These are phyloP conservation scores for Mrakia blollopis DNA, from an alignment of 768 basidiomycete species.

Conservation along the genomic window DNA sequence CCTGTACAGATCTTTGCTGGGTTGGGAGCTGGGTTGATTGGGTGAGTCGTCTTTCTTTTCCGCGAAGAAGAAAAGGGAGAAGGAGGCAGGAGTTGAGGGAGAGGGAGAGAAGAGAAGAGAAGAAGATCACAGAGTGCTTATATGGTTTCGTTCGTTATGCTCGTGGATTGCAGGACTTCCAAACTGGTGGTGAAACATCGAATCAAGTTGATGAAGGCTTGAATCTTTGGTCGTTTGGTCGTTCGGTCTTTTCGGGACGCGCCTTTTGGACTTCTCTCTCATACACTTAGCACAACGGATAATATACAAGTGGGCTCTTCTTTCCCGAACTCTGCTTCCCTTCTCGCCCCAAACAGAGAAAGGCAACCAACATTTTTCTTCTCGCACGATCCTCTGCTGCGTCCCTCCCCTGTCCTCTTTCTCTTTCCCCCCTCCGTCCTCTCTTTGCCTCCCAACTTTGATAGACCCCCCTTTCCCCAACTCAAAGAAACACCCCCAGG, in stretches of 20 bases:
- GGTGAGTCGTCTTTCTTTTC: not conserved
- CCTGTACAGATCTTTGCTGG: constrained; percentile 16
- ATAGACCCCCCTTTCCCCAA: not conserved
- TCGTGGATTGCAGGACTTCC: not conserved
- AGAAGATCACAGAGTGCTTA: too few species aligned
- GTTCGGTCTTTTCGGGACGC: not conserved
- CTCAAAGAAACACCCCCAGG: not conserved
- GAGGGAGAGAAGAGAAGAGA: not conserved
- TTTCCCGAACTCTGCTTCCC: too few species aligned
- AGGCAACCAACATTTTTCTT: too few species aligned
- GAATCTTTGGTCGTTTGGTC: not conserved
- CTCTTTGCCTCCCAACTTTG: not conserved
- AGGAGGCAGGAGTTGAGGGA: not conserved
- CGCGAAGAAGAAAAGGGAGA: not conserved
- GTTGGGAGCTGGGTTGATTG: not conserved
- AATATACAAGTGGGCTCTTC: too few species aligned
- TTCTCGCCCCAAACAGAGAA: too few species aligned
- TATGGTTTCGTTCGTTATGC: too few species aligned
- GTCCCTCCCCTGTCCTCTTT: not conserved
- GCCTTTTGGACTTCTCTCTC: not conserved
- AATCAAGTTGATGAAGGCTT: not conserved
- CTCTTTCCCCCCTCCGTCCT: not conserved
- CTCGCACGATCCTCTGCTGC: not conserved
- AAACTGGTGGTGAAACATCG: constrained; percentile 4
- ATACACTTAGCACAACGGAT: too few species aligned